Percentiles rank a stretch among this genome's conserved stretches.
These are phyloP conservation scores for Piper longum DNA, from an alignment of 164 flowering plant species.

Conservation along the genomic window DNA sequence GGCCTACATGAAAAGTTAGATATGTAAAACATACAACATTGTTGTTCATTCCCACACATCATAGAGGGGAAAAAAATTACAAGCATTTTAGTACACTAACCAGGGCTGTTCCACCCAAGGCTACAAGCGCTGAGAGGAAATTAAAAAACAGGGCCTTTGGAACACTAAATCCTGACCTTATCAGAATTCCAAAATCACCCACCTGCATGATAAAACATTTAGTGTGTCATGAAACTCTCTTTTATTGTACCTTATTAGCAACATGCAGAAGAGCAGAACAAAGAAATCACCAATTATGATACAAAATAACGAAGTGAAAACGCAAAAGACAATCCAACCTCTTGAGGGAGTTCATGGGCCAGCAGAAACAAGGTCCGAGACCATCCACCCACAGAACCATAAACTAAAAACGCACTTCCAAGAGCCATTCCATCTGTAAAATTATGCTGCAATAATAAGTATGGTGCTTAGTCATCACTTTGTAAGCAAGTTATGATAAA, in stretches of 20 bases:
- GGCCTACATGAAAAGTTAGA: constrained; percentile 28
- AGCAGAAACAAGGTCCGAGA: constrained; percentile 92
- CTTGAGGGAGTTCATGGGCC: constrained; percentile 98
- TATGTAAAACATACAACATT: constrained; percentile 7
- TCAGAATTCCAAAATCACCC: constrained; percentile 94
- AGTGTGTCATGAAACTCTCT: background rate
- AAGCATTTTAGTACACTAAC: constrained; percentile 21
- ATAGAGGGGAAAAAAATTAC: background rate
- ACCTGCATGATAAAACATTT: constrained; percentile 31
- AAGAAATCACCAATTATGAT: background rate
- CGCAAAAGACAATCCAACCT: constrained; percentile 29
- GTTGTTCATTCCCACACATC: background rate
- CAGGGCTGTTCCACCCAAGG: constrained; percentile 85
- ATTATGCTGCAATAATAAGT: constrained; percentile 58
- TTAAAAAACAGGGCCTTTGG: constrained; percentile 84
- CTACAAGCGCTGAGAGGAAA: constrained; percentile 88
- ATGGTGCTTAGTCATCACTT: background rate
- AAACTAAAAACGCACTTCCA: constrained; percentile 92
- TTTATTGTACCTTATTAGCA: background rate
- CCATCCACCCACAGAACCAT: constrained; percentile 99
- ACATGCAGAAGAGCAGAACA: background rate
- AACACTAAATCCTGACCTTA: constrained; percentile 93
- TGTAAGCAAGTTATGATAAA: background rate
- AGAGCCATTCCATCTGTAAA: constrained; percentile 98
- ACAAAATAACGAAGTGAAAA: background rate